Percentiles rank a stretch among this genome's conserved stretches.
These are phyloP conservation scores for Trichocomaceae sp. DNA, from an alignment of 2,329 filamentous ascomycete genomes.

Conservation along the genomic window DNA sequence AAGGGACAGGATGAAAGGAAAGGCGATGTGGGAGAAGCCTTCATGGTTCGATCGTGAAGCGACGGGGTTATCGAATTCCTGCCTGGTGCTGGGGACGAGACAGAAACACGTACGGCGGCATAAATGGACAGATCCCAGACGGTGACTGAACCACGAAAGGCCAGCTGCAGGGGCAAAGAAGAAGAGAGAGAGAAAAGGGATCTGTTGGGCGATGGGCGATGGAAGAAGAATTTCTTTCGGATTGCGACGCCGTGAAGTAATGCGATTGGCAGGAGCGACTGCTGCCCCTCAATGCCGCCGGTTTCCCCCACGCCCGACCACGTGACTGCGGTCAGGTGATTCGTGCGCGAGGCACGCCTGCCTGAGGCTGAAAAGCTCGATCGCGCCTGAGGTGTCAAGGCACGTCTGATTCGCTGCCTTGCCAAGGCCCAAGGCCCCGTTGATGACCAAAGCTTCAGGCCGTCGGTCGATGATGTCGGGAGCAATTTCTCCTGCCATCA, in stretches of 20 bases:
- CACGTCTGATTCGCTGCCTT: neutral
- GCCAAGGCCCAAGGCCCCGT: no score
- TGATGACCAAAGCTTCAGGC: neutral
- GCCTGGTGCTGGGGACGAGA: conserved; percentile 8
- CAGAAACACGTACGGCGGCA: conserved; percentile 3
- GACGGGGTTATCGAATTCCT: conserved; percentile 8
- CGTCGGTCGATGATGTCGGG: neutral
- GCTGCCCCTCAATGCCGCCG: conserved; percentile 3
- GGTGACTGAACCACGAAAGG: neutral
- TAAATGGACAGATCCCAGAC: neutral
- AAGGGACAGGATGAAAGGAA: conserved; percentile 9
- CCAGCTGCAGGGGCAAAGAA: neutral
- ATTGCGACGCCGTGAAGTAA: neutral
- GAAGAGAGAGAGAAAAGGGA: neutral
- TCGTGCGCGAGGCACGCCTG: neutral
- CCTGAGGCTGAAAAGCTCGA: neutral
- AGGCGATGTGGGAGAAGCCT: conserved; percentile 2
- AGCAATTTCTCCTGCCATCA: neutral
- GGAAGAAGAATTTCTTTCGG: neutral
- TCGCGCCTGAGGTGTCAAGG: neutral
- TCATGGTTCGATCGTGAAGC: conserved; percentile 15
- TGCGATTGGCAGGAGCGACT: conserved; percentile 1
- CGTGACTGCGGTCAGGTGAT: conserved; percentile 1
- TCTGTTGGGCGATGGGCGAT: neutral
- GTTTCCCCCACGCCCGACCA: conserved; percentile 6